Evolutionary conservation across 768 basidiomycete genomes (phyloP).

Genomic region (Kwoniella sp.): DNA sequence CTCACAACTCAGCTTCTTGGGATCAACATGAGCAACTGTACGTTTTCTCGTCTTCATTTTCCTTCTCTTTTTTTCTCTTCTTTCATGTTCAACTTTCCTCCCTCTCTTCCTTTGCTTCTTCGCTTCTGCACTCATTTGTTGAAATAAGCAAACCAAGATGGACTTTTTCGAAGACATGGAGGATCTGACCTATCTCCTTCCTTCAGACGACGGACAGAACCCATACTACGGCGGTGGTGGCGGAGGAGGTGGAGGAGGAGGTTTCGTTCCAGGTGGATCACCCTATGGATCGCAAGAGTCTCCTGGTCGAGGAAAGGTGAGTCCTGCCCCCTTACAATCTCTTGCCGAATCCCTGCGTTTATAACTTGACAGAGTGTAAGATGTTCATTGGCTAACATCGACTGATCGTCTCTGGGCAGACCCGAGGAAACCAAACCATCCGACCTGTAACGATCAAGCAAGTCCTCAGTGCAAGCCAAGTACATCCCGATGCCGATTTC

Average conservation of each 20-base stretch:
- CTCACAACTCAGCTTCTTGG: background rate
- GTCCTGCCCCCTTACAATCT: too few relatives aligned
- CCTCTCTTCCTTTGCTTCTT: background rate
- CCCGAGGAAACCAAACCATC: slow-evolving; percentile 57
- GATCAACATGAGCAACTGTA: slow-evolving; percentile 20
- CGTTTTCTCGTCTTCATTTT: background rate
- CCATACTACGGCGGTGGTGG: slow-evolving; percentile 46
- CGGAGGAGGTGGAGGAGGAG: slow-evolving; percentile 41
- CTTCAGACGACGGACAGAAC: slow-evolving; percentile 39
- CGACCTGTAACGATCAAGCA: slow-evolving; percentile 79
- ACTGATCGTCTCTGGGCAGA: slow-evolving; percentile 21
- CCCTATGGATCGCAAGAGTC: slow-evolving; percentile 48
- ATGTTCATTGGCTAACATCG: too few relatives aligned
- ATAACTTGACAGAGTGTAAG: too few relatives aligned
- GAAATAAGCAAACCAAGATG: background rate
- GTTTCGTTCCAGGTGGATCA: slow-evolving; percentile 40
- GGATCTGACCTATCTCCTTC: slow-evolving; percentile 1
- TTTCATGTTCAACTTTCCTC: background rate
- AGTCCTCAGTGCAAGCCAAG: slow-evolving; percentile 72
- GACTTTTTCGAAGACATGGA: background rate
- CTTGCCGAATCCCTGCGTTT: too few relatives aligned
- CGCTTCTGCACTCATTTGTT: background rate
- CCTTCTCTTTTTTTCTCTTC: too few relatives aligned
- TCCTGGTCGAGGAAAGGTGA: slow-evolving; percentile 40
- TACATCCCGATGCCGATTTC: slow-evolving; percentile 87